These are phyloP conservation scores for Hemileia vastatrix DNA, from an alignment of 1,284 basidiomycete genomes.

Conservation along the genomic window DNA sequence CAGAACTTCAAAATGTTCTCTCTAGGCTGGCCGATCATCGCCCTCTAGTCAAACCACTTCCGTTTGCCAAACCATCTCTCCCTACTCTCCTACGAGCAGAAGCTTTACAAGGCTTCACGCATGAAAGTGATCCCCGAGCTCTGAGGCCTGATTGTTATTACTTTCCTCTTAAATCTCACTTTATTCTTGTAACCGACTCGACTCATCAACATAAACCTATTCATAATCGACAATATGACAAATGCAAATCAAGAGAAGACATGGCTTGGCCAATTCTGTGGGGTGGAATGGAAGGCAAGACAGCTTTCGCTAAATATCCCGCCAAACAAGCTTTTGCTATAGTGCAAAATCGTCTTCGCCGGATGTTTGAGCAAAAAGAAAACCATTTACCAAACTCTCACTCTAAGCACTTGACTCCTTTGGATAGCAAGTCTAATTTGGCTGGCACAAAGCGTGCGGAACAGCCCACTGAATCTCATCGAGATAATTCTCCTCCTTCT, in stretches of 20 bases:
- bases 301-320: conserved; percentile 9
- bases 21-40: conserved; percentile 29
- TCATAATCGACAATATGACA: conserved; percentile 51
- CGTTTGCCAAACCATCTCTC: conserved; percentile 30
- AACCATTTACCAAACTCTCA: no score
- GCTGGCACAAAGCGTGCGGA: no score
- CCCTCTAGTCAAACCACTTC: conserved; percentile 9
- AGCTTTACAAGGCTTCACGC: conserved; percentile 67
- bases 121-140: conserved; percentile 81
- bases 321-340: conserved; percentile 5
- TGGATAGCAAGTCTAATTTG: no score
- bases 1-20: conserved; percentile 45
- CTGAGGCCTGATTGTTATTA: conserved; percentile 80
- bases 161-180: conserved; percentile 67
- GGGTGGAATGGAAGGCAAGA: conserved; percentile 29
- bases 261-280: conserved; percentile 52
- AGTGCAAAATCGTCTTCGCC: conserved; percentile 5
- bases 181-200: conserved; percentile 83
- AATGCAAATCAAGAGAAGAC: conserved; percentile 40
- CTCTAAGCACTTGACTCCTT: no score
- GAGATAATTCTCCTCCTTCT: background rate
- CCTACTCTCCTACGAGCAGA: conserved; percentile 68
- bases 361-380: conserved; percentile 22
- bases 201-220: conserved; percentile 58
- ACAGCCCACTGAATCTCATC: background rate